A percentile compares a stretch with the other conserved stretches of the same genome.
These are phyloP conservation scores for Phialocephala subalpina DNA, from an alignment of 2,329 filamentous ascomycete species.

Conservation along the genomic window DNA sequence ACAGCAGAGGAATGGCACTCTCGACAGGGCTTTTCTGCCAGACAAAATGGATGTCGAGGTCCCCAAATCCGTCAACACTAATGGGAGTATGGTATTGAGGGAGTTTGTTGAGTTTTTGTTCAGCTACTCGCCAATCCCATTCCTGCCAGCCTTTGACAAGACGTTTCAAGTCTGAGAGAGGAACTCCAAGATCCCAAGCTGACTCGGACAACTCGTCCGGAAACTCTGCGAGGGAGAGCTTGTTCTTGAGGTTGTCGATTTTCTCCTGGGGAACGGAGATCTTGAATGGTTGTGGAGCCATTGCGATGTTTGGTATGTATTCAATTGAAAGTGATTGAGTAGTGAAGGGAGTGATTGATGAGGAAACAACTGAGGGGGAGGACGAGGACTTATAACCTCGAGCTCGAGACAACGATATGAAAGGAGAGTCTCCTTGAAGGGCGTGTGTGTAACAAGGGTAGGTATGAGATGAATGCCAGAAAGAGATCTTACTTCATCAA, in stretches of 20 bases:
- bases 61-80: constrained; percentile 63
- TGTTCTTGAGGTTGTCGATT: constrained; percentile 61
- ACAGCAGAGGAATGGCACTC: constrained; percentile 65
- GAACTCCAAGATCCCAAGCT: constrained; percentile 66
- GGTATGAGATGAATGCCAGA: neutral
- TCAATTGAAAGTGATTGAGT: constrained; percentile 5
- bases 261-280: constrained; percentile 60
- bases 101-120: constrained; percentile 63
- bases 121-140: constrained; percentile 68
- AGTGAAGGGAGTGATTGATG: neutral
- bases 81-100: constrained; percentile 65
- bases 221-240: constrained; percentile 60
- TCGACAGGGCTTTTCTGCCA: constrained; percentile 59
- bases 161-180: constrained; percentile 65
- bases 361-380: neutral
- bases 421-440: neutral
- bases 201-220: constrained; percentile 63
- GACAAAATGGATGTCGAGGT: constrained; percentile 70
- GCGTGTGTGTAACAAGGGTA: neutral
- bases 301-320: constrained; percentile 12
- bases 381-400: constrained; percentile 2
- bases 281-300: constrained; percentile 49
- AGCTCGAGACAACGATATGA: neutral
- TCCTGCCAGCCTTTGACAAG: constrained; percentile 65
- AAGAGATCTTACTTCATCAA: constrained; percentile 7